Evolutionary conservation across 805 yeast species (phyloP).

Genomic region (Schwanniomyces pseudopolymorphus): DNA sequence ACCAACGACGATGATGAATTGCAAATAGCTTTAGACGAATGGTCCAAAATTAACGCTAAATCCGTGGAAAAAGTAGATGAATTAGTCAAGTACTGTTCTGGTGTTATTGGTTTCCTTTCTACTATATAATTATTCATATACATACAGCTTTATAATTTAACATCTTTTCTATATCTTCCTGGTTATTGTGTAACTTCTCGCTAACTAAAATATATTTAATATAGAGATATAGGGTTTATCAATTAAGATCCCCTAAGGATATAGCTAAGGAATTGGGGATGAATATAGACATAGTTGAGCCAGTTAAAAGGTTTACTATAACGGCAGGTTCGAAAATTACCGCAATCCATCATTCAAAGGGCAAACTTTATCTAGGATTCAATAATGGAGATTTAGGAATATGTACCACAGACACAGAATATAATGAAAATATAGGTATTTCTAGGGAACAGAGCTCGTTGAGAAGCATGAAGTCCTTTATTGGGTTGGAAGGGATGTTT

Average conservation of each 20-base stretch:
- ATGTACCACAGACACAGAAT: slow-evolving; percentile 16
- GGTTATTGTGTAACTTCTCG: neutral
- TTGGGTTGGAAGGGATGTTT: slow-evolving; percentile 20
- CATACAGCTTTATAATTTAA: neutral
- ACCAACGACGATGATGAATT: slow-evolving; percentile 37
- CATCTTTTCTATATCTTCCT: neutral
- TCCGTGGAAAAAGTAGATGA: slow-evolving; percentile 58
- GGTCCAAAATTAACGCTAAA: slow-evolving; percentile 44
- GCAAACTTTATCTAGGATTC: slow-evolving; percentile 30
- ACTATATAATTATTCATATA: slow-evolving; percentile 25
- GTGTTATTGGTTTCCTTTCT: slow-evolving; percentile 64
- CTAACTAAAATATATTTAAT: neutral
- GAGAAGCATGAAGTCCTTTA: slow-evolving; percentile 17
- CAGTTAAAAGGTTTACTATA: slow-evolving; percentile 33
- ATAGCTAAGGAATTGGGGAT: slow-evolving; percentile 12
- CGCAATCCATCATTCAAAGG: slow-evolving; percentile 18
- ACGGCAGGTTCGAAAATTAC: slow-evolving; percentile 20
- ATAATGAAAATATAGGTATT: slow-evolving; percentile 7
- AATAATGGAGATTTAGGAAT: slow-evolving; percentile 35
- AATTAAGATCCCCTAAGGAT: neutral
- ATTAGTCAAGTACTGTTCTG: slow-evolving; percentile 75
- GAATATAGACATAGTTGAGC: slow-evolving; percentile 41
- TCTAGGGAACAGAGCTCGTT: neutral
- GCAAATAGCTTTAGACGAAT: slow-evolving; percentile 45
- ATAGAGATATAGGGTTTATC: neutral